A percentile compares a stretch with the other conserved stretches of the same genome.
Conservation (phyloP, 1,284 basidiomycete species). For the Flammula alnicola region DNA sequence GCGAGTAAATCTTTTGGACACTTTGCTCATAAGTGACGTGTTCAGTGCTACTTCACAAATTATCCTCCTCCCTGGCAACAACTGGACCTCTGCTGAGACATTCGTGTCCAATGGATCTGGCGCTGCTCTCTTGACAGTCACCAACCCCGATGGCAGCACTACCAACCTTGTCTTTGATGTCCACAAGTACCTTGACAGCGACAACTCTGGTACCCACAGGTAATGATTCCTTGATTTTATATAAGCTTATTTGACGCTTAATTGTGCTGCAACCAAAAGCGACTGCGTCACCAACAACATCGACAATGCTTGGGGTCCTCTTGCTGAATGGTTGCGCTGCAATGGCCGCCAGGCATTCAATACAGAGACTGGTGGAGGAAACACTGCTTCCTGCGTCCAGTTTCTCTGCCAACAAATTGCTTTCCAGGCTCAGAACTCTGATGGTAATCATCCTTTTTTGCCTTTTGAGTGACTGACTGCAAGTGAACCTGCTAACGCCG, state of each 20-base stretch:
- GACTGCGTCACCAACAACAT: slow-evolving; percentile 59
- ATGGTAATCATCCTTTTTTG: slow-evolving; percentile 37
- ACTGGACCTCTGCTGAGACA: slow-evolving; percentile 54
- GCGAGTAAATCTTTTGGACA: neutral
- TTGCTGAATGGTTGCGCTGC: slow-evolving; percentile 52
- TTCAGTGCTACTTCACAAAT: slow-evolving; percentile 52
- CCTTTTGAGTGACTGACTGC: neutral
- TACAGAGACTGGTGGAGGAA: slow-evolving; percentile 66
- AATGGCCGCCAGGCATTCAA: slow-evolving; percentile 65
- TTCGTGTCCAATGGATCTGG: slow-evolving; percentile 61
- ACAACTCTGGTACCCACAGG: slow-evolving; percentile 51
- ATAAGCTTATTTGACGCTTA: slow-evolving; percentile 1
- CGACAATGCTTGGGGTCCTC: slow-evolving; percentile 48
- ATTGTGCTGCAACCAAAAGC: slow-evolving; percentile 19
- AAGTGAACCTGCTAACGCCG: neutral
- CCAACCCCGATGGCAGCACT: slow-evolving; percentile 54
- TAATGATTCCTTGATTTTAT: slow-evolving; percentile 17
- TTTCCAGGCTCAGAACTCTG: slow-evolving; percentile 55
- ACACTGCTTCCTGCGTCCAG: slow-evolving; percentile 50
- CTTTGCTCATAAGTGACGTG: neutral
- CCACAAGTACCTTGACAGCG: slow-evolving; percentile 67
- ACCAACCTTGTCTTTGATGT: slow-evolving; percentile 63
- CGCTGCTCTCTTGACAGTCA: slow-evolving; percentile 53
- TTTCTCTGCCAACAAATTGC: slow-evolving; percentile 54
- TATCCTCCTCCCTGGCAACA: slow-evolving; percentile 58